Percentiles rank a stretch among this genome's conserved stretches.
phyloP scores from a whole-genome alignment of 345 rosid species.

The Mangifera indica region DNA sequence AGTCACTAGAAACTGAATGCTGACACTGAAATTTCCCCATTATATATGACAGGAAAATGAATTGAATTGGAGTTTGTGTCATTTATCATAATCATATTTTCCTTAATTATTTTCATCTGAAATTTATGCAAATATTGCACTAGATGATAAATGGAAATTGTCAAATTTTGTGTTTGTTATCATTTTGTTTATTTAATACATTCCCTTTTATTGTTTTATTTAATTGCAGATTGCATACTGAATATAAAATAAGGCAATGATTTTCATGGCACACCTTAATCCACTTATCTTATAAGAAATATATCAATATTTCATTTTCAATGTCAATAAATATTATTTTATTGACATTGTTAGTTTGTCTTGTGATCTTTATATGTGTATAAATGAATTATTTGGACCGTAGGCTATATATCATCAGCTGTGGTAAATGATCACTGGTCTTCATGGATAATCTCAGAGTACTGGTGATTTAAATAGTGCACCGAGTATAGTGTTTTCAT shows the following conservation, averaged over 20 bases:
- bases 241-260: not conserved
- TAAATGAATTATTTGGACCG: no score
- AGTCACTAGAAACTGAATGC: not conserved
- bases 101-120: not conserved
- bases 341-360: no score
- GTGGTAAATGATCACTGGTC: no score
- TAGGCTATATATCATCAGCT: no score
- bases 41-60: not conserved
- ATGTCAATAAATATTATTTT: no score
- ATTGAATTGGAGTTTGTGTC: not conserved
- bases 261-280: not conserved
- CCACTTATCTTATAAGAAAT: no score
- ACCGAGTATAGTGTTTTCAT: no score
- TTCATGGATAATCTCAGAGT: no score
- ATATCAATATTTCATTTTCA: no score
- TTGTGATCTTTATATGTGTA: no score
- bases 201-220: not conserved
- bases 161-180: not conserved
- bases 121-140: not conserved
- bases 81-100: not conserved
- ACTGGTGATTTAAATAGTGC: no score
- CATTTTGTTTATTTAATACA: not conserved
- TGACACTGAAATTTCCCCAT: not conserved
- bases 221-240: no score
- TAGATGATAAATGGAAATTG: not conserved